These are phyloP conservation scores for Neocucurbitaria cava DNA, from an alignment of 2,329 filamentous ascomycete species.

Conservation along the genomic window DNA sequence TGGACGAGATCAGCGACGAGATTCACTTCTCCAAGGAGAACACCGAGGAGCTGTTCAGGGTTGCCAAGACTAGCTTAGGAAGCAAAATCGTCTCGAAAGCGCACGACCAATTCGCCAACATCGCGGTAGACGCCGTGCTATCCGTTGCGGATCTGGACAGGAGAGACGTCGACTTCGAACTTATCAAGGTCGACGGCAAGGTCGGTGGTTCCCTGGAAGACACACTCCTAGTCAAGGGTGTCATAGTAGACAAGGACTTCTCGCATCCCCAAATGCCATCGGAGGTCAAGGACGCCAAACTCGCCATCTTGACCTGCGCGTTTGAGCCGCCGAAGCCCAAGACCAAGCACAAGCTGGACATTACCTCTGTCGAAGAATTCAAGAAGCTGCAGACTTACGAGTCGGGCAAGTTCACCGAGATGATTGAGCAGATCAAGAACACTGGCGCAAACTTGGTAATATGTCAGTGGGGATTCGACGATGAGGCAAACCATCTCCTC, in stretches of 20 bases:
- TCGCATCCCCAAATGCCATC: constrained; percentile 99
- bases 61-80: constrained; percentile 92
- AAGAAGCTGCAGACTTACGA: constrained; percentile 97
- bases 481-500: constrained; percentile 96
- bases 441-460: constrained; percentile 97
- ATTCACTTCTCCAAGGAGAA: constrained; percentile 84
- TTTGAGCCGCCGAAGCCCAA: constrained; percentile 99
- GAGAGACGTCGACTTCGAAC: constrained; percentile 97
- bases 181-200: constrained; percentile 99
- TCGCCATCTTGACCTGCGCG: constrained; percentile 95
- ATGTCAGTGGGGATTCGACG: constrained; percentile 99
- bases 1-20: constrained; percentile 91
- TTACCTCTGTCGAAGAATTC: constrained; percentile 96
- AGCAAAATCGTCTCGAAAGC: constrained; percentile 99
- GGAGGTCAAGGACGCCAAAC: constrained; percentile 92
- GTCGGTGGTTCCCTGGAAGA: constrained; percentile 94
- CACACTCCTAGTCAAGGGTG: constrained; percentile 92
- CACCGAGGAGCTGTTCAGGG: constrained; percentile 87
- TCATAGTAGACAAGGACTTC: constrained; percentile 99
- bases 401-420: constrained; percentile 94
- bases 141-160: constrained; percentile 95
- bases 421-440: constrained; percentile 98
- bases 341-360: constrained; percentile 99
- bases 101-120: constrained; percentile 96
- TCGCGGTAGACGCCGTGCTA: constrained; percentile 95